Base-by-base conservation (phyloP, 2,329 filamentous ascomycete genomes). In the Neurospora sp. region DNA sequence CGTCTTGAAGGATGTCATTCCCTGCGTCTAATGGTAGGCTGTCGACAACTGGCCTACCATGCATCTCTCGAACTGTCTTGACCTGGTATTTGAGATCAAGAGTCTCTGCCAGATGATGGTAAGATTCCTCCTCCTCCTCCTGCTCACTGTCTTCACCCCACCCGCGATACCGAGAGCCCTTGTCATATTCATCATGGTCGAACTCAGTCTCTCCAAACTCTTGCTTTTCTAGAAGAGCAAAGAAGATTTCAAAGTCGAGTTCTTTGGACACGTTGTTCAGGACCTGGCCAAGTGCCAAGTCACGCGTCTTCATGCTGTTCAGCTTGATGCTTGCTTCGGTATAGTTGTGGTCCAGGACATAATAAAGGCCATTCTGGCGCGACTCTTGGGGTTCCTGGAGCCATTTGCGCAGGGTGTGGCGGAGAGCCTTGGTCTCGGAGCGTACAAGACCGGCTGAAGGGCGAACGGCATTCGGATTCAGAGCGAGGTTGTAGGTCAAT, bases 321-420 rank as follows among this genome's bases (percentile, higher is more conserved):
- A 76, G 71, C 3, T 79, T 79, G n/a, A 79, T 70, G 67, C 73
- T 78, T 36, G 75, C 76, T 46, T 79, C 74, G 4, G 76, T 78
- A 69, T 82, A 81, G 28, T 78, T 74, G 67, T 81, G 74, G 2
- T 77, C 77, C 4, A 82, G 74, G 9, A 76, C 67, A 66, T 80
- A 78, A 66, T 77, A 80, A 10, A 78, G 6, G 0, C 68, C 71
- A 3, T 73, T 28, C 19, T 66, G 67, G 7, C 71, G n/a, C 38
- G 69, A 66, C 36, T 66, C 19, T 11, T 19, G 5, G 17, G 66
- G 66, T 40, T 71, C 33, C 4, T 66, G 39, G 3, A 77, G 71
- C 80, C 78, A 82, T 13, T 71, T 72, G 8, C 69, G 67, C 13
- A 81, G 70, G 0, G 73, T 70, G 1, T 71, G 62, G 0, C 73